Evolutionary conservation across 148 eudicot species (phyloP), one percentile per base, ranked within the genome.

Genomic region (Fallopia convolvulus): DNA sequence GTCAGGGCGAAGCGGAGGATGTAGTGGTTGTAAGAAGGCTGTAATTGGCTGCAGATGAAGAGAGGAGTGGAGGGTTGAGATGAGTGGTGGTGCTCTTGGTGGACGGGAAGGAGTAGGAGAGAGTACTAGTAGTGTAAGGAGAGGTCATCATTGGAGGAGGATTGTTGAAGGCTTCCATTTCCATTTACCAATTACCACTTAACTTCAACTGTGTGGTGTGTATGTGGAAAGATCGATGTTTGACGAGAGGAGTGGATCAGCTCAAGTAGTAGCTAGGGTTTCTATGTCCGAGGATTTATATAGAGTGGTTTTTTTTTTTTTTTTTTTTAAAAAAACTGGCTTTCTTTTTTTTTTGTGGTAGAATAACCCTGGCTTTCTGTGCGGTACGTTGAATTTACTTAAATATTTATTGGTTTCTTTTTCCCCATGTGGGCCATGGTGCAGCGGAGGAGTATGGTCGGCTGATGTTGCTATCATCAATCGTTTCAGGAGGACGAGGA

Each of bases 151-250:
- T 40, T 39, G 46, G 18, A 9, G 74, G 72, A 78, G 49, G 48
- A 68, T 83, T 61, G 79, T 81, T 84, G 74, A 84, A 93, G 72
- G 91, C 83, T 83, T 93, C 98, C 98, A 93, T 93, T 42, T 42
- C 21, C 74, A 70, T 70, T 40, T 17, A 17, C 14, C n/a, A 33
- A 7, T 17, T 36, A 44, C 8, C 30, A 26, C 30, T 26, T 26
- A 26, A 26, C 39, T n/a, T 36, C 2, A 36, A 36, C 39, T 36
- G 4, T 36, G 4, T 36, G 39, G 2, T 36, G 4, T 36, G 53
- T 6, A 42, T 42, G 39, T 36, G 39, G 3, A 36, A 36, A 4
- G 3, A 36, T 36, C 30, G 30, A 26, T 26, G 30, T 26, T 26
- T 36, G 39, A 36, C 39, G 56, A 5, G 56, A 13, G 56, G 8